A percentile compares a stretch with the other conserved stretches of the same genome.
Conservation (phyloP, 257 asterid species). For the Marsdenia floribunda region DNA sequence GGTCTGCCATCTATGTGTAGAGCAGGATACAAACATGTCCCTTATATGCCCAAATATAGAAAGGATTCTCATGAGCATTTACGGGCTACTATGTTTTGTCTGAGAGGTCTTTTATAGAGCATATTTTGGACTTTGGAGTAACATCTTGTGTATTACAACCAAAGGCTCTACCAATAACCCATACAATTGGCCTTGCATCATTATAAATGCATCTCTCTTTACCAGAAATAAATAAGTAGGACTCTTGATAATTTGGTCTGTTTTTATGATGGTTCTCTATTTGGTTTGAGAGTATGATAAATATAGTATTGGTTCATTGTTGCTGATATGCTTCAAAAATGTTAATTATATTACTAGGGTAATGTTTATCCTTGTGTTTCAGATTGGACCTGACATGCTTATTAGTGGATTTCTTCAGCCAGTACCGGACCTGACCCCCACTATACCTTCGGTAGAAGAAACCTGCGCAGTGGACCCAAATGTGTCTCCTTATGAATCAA, state of each 20-base stretch:
- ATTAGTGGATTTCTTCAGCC: slow-evolving; percentile 95
- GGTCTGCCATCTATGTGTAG: too few relatives aligned
- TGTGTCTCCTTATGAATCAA: slow-evolving; percentile 82
- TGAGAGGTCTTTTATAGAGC: not conserved
- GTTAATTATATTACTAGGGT: not conserved
- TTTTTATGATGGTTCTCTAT: not conserved
- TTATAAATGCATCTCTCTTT: too few relatives aligned
- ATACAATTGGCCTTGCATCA: too few relatives aligned
- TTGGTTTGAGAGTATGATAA: not conserved
- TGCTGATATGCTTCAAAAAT: not conserved
- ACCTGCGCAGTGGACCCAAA: slow-evolving; percentile 75
- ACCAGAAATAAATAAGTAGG: not conserved
- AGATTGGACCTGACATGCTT: slow-evolving; percentile 97
- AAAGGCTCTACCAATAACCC: too few relatives aligned
- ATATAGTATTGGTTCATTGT: not conserved
- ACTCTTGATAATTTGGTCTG: not conserved
- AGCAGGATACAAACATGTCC: too few relatives aligned
- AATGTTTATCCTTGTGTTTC: slow-evolving; percentile 17
- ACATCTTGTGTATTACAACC: not conserved
- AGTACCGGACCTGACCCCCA: slow-evolving; percentile 85
- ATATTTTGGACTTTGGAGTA: not conserved
- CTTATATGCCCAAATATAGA: too few relatives aligned
- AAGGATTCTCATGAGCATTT: too few relatives aligned
- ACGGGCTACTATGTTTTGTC: too few relatives aligned
- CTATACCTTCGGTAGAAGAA: slow-evolving; percentile 78